Evolutionary conservation across 108 stramenopile genomes (phyloP), one percentile per base, ranked within the genome.

Genomic region (Nitzschia putrida): DNA sequence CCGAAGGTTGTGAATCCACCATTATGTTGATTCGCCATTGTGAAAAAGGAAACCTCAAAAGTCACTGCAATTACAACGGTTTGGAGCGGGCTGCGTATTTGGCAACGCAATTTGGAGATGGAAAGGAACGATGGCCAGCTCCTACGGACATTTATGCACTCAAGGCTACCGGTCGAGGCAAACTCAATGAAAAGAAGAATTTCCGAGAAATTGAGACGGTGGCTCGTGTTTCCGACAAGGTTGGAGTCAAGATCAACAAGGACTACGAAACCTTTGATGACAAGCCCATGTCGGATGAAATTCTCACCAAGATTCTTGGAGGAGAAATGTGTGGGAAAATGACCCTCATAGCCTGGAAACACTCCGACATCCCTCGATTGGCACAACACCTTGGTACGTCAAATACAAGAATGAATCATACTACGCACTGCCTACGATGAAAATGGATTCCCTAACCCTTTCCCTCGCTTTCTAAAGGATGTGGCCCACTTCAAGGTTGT

Each of bases 1-100:
- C 61, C 1, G 44, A 47, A 24, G 71, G 81, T 3, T 85, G 84
- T 57, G 80, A 85, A 65, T 60, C 74, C 0, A 85, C 84, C 25
- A 24, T 85, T 25, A 22, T 85, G 23, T 43, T 85, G 12, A 57
- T 82, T n/a, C 74, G 84, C 3, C 84, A 85, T 50, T 85, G 84
- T 61, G 84, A 85, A 53, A 84, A 84, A 63, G 77, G 77, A 34
- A 75, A 78, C 55, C 16, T 68, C 20, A n/a, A 24, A 47, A 63
- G 61, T 63, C 78, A 85, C 37, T 85, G 84, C 54, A 53, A 53
- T 23, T 80, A 80, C 55, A 12, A 71, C 29, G 84, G 84, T n/a
- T 69, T 55, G 26, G 75, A 85, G 43, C 74, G 84, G 12, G 52
- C 83, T 43, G 44, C 75, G 14, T 77, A 64, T 52, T 22, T 85